Base-by-base conservation (phyloP, 2,329 filamentous ascomycete genomes). In the Rutstroemia sp. region DNA sequence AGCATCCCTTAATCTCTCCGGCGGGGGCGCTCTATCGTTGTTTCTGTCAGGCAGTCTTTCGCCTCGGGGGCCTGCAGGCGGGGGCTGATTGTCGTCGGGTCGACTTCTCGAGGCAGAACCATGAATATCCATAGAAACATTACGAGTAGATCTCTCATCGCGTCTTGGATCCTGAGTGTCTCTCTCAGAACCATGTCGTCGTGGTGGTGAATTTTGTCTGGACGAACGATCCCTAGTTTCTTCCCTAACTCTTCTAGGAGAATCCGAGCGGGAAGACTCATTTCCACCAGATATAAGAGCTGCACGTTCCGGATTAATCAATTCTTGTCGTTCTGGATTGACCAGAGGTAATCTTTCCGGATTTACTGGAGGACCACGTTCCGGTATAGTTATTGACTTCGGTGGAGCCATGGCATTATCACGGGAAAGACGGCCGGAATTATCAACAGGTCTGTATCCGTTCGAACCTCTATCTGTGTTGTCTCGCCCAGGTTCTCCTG, bases 121-220 rank as follows among this genome's bases (percentile, higher is more conserved):
- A 38, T 65, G 57, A 6, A 45, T 30, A 44, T 69, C 66, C 18
- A 51, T 7, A 34, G 59, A 48, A 4, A 50, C 49, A 47, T 59
- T 62, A 30, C 67, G 65, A 52, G 25, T 49, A 16, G 59, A 46
- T 18, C 64, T 58, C 34, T 71, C 68, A 58, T 70, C 66, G 21
- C 66, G 63, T 57, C 67, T 64, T 14, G 54, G 37, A 7, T 70
- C 67, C 18, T 39, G 38, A 45, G 61, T 56, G 14, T 79, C 74
- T 16, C 69, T 71, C 59, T 69, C 69, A 21, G 70, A 64, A 21
- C 74, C 73, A 53, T 66, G 60, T 59, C 75, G 71, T 62, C 79
- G 74, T 4, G 82, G 85, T 5, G 82, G 80, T 7, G 82, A 85
- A 53, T 77, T 75, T 3, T 71, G 70, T 21, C 73, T 69, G 4